Evolutionary conservation across 2,329 filamentous ascomycete genomes (phyloP), one percentile per base, ranked within the genome.

Genomic region (Phyllosticta paracitricarpa): DNA sequence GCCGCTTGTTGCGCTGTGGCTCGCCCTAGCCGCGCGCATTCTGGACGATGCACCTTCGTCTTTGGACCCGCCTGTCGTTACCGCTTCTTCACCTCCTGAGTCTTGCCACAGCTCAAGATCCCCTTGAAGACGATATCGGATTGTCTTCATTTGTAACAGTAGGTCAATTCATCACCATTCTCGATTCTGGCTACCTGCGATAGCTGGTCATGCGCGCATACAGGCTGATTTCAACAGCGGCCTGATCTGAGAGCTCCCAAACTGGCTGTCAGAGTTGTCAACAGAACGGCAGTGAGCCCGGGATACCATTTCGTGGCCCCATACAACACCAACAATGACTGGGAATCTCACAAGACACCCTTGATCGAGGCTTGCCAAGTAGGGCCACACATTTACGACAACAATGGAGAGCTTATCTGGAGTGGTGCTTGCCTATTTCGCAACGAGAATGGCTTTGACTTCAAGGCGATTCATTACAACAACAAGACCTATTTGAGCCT

Each of bases 231-330:
- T 19, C 54, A 52, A 26, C 57, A 62, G 60, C 60, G 60, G 17
- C 60, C 60, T 25, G 60, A 62, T 51, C 54, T 62, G 26, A 58
- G 56, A 52, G 56, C 51, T 26, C 60, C 60, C 19, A 62, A 58
- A 52, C 52, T 62, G 51, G 60, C 57, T 52, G 60, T 62, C 60
- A 56, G 35, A 24, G 30, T 62, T 19, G 51, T 58, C 52, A 51
- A 62, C 51, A 58, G 12, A 28, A 60, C 63, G 24, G 54, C 61
- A 10, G 59, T 62, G 14, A 51, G 59, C 10, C 64, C 60, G 25
- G 79, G 79, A 19, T 81, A 81, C 65, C 77, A 79, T 56, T 81
- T 82, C 64, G 69, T 81, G 35, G 77, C 78, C 9, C 79, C 79
- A 0, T 81, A 81, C 64, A 58, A 62, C 33, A 58, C 56, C 24